phyloP scores from a whole-genome alignment of 192 early-diverging fungal species.

The Coemansia sp. region DNA sequence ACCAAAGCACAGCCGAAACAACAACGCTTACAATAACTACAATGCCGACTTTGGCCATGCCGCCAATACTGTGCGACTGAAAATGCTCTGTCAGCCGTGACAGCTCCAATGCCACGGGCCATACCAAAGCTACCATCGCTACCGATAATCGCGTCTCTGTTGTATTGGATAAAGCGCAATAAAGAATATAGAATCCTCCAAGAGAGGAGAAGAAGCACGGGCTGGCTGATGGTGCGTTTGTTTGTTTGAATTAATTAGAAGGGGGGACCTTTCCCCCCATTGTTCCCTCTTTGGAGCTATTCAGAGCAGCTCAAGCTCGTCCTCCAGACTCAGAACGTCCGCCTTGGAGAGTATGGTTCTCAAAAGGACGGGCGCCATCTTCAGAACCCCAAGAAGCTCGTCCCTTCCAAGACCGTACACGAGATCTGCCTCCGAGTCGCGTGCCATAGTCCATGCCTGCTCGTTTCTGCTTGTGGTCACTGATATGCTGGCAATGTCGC shows the following conservation, averaged over 20 bases:
- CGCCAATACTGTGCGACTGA: background rate
- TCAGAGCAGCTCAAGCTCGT: slow-evolving; percentile 10
- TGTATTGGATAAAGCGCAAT: background rate
- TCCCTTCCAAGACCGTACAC: slow-evolving; percentile 30
- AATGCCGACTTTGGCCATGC: background rate
- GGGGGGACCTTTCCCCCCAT: too few species aligned
- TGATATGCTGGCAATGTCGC: background rate
- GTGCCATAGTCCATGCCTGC: background rate
- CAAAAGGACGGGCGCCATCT: slow-evolving; percentile 19
- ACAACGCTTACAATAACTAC: background rate
- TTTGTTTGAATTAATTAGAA: background rate
- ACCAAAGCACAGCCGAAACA: background rate
- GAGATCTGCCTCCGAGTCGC: slow-evolving; percentile 15
- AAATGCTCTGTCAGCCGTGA: background rate
- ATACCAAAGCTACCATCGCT: background rate
- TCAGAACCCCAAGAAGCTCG: slow-evolving; percentile 23
- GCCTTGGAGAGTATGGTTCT: background rate
- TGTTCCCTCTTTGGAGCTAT: too few species aligned
- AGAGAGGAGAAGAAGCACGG: too few species aligned
- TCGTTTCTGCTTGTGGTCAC: background rate
- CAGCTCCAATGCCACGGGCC: background rate
- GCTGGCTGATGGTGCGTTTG: too few species aligned
- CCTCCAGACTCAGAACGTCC: slow-evolving; percentile 15
- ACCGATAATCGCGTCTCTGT: background rate
- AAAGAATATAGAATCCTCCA: too few species aligned